Conservation (phyloP, 768 basidiomycete species). For the Collybia nuda region DNA sequence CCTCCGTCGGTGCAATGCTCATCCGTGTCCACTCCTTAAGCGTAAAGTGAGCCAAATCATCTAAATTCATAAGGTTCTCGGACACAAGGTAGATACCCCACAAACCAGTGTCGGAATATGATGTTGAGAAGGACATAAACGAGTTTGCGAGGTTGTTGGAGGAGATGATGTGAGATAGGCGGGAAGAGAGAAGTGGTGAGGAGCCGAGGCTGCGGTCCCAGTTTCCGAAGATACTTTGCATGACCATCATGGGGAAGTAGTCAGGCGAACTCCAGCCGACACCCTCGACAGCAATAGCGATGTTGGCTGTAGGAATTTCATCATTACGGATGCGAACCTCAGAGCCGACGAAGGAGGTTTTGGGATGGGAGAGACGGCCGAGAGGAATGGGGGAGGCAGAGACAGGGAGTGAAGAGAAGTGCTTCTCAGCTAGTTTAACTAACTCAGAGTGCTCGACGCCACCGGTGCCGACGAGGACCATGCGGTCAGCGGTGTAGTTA, state of each 20-base stretch:
- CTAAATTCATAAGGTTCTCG: constrained; percentile 92
- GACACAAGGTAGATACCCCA: constrained; percentile 98
- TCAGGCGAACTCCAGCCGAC: constrained; percentile 98
- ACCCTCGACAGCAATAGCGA: constrained; percentile 97
- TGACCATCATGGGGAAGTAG: constrained; percentile 99
- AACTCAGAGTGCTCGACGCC: constrained; percentile 91
- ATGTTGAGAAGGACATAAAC: constrained; percentile 99
- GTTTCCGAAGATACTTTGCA: constrained; percentile 98
- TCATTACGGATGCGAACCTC: constrained; percentile 97
- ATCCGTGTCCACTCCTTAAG: constrained; percentile 95
- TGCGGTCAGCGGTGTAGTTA: constrained; percentile 98
- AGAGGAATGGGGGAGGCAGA: constrained; percentile 88
- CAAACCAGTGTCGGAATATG: constrained; percentile 97
- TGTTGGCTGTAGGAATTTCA: constrained; percentile 82
- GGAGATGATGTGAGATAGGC: constrained; percentile 88
- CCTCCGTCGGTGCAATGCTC: constrained; percentile 79
- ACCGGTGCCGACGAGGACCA: constrained; percentile 97
- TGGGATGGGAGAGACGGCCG: constrained; percentile 73
- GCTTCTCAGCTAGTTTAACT: constrained; percentile 91
- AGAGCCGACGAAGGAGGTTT: constrained; percentile 85
- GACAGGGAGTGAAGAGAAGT: constrained; percentile 87
- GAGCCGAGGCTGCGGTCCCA: constrained; percentile 98
- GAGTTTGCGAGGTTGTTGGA: constrained; percentile 96
- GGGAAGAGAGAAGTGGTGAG: constrained; percentile 84
- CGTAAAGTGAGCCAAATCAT: constrained; percentile 93